These are phyloP conservation scores for Lasiosphaeriaceae sp. DNA, from an alignment of 495 filamentous ascomycete genomes.

Conservation along the genomic window DNA sequence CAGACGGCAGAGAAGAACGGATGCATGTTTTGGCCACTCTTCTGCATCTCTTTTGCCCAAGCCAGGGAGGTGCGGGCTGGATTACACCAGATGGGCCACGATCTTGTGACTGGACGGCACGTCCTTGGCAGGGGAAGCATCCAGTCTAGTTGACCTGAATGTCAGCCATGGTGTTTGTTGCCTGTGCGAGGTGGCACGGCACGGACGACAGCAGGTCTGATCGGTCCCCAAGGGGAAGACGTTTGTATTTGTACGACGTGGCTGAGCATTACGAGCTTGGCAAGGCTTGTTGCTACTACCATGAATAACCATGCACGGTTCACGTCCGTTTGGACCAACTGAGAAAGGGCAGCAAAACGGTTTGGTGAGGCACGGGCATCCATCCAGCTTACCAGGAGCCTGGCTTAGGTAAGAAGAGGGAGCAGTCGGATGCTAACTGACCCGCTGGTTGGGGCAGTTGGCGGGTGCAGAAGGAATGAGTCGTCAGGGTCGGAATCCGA, in stretches of 20 bases:
- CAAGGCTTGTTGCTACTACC: too few relatives aligned
- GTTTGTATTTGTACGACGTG: too few relatives aligned
- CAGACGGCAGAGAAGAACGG: not conserved
- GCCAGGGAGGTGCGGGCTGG: too few relatives aligned
- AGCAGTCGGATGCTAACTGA: not conserved
- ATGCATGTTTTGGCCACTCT: too few relatives aligned
- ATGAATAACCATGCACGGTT: not conserved
- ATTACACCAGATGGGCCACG: not conserved
- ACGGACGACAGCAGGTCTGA: not conserved
- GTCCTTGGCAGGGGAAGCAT: conserved; percentile 9
- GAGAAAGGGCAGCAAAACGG: too few relatives aligned
- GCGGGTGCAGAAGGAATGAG: not conserved
- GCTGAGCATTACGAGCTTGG: too few relatives aligned
- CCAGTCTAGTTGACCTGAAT: not conserved
- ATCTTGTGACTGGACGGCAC: conserved; percentile 9
- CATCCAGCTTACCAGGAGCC: not conserved
- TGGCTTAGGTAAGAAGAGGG: not conserved
- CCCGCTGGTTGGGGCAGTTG: not conserved
- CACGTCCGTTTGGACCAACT: not conserved
- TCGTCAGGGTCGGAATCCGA: too few relatives aligned
- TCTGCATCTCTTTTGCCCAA: too few relatives aligned
- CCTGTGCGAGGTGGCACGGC: too few relatives aligned
- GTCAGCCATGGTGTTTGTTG: too few relatives aligned
- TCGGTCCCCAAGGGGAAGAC: too few relatives aligned
- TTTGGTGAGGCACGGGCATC: not conserved